Conservation (phyloP, 257 asterid species). For the Salvia hispanica region DNA sequence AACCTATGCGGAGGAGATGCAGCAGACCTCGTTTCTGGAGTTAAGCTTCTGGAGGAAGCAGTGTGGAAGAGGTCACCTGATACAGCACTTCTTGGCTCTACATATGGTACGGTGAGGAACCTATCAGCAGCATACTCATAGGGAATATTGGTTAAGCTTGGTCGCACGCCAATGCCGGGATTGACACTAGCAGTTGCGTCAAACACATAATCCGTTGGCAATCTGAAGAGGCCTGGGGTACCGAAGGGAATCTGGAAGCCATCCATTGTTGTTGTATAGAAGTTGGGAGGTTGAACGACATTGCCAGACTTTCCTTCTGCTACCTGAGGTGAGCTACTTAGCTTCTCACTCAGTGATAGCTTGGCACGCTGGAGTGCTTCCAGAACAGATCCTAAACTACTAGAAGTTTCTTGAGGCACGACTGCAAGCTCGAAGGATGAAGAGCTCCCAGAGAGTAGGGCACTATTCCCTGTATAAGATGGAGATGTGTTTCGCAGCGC, state of each 20-base stretch:
- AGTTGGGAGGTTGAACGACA: slow-evolving; percentile 33
- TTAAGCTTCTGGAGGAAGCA: slow-evolving; percentile 30
- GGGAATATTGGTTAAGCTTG: slow-evolving; percentile 27
- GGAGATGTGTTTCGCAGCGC: slow-evolving; percentile 29
- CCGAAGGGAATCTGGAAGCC: slow-evolving; percentile 45
- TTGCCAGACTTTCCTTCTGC: slow-evolving; percentile 34
- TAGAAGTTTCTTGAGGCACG: slow-evolving; percentile 47
- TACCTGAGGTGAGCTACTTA: slow-evolving; percentile 28
- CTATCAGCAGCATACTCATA: too few species aligned
- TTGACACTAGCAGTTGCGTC: slow-evolving; percentile 35
- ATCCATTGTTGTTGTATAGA: slow-evolving; percentile 27
- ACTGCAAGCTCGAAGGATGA: slow-evolving; percentile 48
- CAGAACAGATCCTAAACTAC: slow-evolving; percentile 52
- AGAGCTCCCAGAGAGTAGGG: too few species aligned
- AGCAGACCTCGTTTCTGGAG: slow-evolving; percentile 33
- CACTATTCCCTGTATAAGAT: background rate
- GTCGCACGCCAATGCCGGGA: slow-evolving; percentile 20
- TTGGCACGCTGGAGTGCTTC: slow-evolving; percentile 70
- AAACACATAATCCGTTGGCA: slow-evolving; percentile 60
- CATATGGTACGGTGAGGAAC: slow-evolving; percentile 30
- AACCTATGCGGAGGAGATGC: slow-evolving; percentile 35
- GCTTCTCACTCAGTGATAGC: slow-evolving; percentile 56
- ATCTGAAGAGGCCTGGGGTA: slow-evolving; percentile 64
- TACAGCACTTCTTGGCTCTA: slow-evolving; percentile 38
- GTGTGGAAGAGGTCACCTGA: slow-evolving; percentile 29